Percentiles rank a stretch among this genome's conserved stretches.
Evolutionary conservation across 371 early-diverging fungal species (phyloP).

Genomic region (Mucor saturninus): DNA sequence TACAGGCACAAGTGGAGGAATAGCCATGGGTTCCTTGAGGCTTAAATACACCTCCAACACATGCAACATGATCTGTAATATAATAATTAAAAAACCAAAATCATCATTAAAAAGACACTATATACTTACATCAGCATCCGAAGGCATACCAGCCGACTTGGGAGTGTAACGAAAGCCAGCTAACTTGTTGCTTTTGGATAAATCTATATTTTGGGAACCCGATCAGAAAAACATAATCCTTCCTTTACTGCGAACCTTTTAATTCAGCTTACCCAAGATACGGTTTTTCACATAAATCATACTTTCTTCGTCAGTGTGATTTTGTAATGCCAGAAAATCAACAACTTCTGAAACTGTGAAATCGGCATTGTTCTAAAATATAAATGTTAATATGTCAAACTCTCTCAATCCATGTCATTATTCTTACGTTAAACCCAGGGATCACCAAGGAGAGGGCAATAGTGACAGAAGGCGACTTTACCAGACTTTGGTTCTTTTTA

Average conservation of each 20-base stretch:
- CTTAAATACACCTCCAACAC: constrained; percentile 11
- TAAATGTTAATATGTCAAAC: too few relatives aligned
- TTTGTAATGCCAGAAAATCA: constrained; percentile 14
- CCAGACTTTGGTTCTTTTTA: too few relatives aligned
- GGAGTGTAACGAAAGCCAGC: constrained; percentile 55
- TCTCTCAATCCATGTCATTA: too few relatives aligned
- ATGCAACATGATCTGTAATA: constrained; percentile 15
- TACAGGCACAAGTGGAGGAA: constrained; percentile 29
- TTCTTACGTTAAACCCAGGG: too few relatives aligned
- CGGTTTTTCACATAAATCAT: constrained; percentile 25
- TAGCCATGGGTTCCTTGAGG: constrained; percentile 21
- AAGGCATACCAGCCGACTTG: constrained; percentile 44
- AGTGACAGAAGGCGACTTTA: too few relatives aligned
- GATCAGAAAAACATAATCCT: too few relatives aligned
- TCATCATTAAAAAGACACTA: not conserved
- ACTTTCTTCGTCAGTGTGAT: constrained; percentile 26
- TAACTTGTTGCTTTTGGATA: constrained; percentile 18
- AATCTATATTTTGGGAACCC: constrained; percentile 2
- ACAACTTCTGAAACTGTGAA: constrained; percentile 10
- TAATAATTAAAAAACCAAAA: not conserved
- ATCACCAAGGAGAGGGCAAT: too few relatives aligned
- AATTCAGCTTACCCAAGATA: constrained; percentile 3
- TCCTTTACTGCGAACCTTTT: too few relatives aligned
- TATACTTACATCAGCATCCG: constrained; percentile 14
- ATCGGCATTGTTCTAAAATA: too few relatives aligned